phyloP scores from a whole-genome alignment of 1,284 basidiomycete genomes.

The Microbotryomycetes sp. region DNA sequence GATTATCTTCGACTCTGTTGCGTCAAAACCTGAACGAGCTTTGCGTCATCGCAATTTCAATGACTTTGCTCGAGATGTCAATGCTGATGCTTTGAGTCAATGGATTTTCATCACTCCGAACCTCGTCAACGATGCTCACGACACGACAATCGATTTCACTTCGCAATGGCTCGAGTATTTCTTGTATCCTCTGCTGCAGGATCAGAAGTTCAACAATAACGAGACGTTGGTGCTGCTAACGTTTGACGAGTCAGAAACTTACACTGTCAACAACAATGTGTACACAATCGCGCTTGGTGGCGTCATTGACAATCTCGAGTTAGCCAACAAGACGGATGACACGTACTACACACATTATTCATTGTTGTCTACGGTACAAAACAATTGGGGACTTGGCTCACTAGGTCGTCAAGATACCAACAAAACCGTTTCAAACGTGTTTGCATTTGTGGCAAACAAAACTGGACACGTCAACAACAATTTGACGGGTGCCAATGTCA shows the following conservation, averaged over 20 bases:
- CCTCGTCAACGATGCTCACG: constrained; percentile 49
- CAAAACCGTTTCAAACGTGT: constrained; percentile 49
- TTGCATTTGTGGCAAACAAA: constrained; percentile 47
- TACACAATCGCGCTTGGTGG: constrained; percentile 52
- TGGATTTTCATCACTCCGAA: constrained; percentile 64
- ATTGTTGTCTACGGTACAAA: constrained; percentile 54
- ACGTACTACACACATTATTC: constrained; percentile 64
- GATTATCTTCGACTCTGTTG: constrained; percentile 43
- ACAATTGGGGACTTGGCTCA: constrained; percentile 58
- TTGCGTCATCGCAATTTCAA: constrained; percentile 60
- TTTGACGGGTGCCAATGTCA: constrained; percentile 29
- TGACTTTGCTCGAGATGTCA: constrained; percentile 53
- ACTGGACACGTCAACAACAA: constrained; percentile 40
- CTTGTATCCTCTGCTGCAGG: constrained; percentile 51
- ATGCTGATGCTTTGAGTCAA: constrained; percentile 53
- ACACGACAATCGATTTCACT: constrained; percentile 52
- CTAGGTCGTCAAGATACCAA: constrained; percentile 56
- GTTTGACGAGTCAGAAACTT: constrained; percentile 53
- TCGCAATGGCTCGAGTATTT: constrained; percentile 53
- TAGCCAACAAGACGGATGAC: constrained; percentile 50
- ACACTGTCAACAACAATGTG: constrained; percentile 45
- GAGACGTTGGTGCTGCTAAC: constrained; percentile 55
- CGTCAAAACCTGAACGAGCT: constrained; percentile 46
- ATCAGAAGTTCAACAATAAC: constrained; percentile 50
- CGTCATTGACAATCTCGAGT: constrained; percentile 47